Conservation (phyloP, 257 asterid genomes). For the Lavandula angustifolia region DNA sequence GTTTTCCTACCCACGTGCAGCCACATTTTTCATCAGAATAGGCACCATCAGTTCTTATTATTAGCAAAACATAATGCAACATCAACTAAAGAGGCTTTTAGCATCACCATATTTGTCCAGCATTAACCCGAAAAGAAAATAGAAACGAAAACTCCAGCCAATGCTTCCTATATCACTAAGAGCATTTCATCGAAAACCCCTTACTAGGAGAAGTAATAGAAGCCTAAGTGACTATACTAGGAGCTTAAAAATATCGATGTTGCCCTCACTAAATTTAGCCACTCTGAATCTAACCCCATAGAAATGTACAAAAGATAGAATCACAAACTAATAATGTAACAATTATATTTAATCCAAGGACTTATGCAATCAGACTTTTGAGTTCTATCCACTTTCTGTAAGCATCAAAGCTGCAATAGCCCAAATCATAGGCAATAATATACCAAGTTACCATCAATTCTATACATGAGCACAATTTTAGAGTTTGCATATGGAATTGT, state of each 20-base stretch:
- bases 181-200: not conserved
- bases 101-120: not conserved
- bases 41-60: not conserved
- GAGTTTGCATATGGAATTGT: not conserved
- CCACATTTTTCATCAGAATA: not conserved
- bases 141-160: not conserved
- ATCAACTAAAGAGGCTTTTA: not conserved
- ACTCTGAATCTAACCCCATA: not conserved
- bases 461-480: no score
- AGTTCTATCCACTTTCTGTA: not conserved
- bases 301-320: not conserved
- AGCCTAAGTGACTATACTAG: not conserved
- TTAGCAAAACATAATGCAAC: not conserved
- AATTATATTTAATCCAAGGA: not conserved
- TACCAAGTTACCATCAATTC: no score
- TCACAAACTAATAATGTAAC: not conserved
- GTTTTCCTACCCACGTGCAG: not conserved
- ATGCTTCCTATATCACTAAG: conserved; percentile 9
- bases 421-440: no score
- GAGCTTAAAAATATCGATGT: not conserved
- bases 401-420: not conserved
- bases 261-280: not conserved
- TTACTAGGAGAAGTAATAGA: not conserved
- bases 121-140: not conserved
- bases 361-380: not conserved